Evolutionary conservation across 179 eudicot species (phyloP).

Genomic region (Spinacia oleracea): DNA sequence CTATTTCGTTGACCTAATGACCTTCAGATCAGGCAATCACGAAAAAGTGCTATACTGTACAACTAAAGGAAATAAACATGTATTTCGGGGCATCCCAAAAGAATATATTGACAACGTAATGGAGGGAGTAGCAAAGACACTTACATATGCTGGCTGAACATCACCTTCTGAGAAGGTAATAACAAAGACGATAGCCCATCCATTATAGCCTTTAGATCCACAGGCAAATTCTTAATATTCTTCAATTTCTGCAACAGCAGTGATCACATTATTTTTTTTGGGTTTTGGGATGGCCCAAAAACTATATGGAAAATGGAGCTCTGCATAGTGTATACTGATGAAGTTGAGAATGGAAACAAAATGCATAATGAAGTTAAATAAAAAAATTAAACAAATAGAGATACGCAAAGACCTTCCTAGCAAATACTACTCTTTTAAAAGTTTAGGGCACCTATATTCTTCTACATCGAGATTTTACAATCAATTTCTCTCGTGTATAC

Average conservation of each 20-base stretch:
- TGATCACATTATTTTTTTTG: not conserved
- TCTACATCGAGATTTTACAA: not conserved
- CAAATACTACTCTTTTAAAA: not conserved
- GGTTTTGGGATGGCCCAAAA: not conserved
- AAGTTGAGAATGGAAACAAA: not conserved
- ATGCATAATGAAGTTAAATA: not conserved
- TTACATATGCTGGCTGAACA: constrained; percentile 83
- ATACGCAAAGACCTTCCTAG: not conserved
- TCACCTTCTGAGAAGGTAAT: constrained; percentile 78
- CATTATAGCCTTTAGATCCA: constrained; percentile 71
- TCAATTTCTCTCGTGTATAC: not conserved
- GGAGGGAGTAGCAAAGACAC: constrained; percentile 18
- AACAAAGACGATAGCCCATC: constrained; percentile 83
- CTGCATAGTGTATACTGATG: not conserved
- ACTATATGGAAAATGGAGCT: not conserved
- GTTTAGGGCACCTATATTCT: not conserved
- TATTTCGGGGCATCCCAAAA: not conserved
- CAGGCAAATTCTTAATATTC: constrained; percentile 65
- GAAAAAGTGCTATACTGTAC: not conserved
- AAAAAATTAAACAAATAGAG: not conserved
- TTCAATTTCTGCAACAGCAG: constrained; percentile 61
- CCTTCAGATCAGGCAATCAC: not conserved
- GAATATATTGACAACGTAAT: not conserved
- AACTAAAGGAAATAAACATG: not conserved
- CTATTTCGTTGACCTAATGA: too few species aligned